Conservation (phyloP, 2,329 filamentous ascomycete genomes). For the Claviceps maximensis region DNA sequence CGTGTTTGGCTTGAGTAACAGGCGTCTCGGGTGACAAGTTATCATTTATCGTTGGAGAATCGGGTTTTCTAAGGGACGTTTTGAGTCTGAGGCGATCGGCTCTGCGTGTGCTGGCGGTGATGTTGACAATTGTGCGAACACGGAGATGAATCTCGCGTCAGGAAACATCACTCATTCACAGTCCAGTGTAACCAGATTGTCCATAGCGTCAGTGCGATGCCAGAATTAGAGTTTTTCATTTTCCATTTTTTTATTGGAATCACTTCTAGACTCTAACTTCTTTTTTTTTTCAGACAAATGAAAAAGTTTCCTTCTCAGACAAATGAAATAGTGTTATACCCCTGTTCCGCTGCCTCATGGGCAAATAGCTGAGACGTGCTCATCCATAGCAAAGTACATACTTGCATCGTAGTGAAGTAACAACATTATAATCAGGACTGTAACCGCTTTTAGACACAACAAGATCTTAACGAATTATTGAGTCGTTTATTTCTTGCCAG, state of each 20-base stretch:
- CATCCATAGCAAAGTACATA: slow-evolving; percentile 31
- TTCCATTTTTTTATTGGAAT: slow-evolving; percentile 13
- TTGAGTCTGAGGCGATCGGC: no score
- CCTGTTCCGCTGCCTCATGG: slow-evolving; percentile 27
- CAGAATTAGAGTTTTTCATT: neutral
- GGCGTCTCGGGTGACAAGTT: no score
- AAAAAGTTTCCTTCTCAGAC: slow-evolving; percentile 17
- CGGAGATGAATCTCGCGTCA: no score
- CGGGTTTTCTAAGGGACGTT: no score
- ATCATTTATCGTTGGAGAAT: no score
- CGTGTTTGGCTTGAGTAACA: no score
- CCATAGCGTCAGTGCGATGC: no score
- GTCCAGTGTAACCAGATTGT: no score
- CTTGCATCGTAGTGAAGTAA: slow-evolving; percentile 33
- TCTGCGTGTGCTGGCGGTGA: no score
- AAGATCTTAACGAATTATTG: slow-evolving; percentile 10
- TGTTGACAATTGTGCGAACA: no score
- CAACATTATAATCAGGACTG: slow-evolving; percentile 16
- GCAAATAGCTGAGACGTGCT: slow-evolving; percentile 22
- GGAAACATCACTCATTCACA: no score
- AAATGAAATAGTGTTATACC: slow-evolving; percentile 21
- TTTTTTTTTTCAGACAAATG: slow-evolving; percentile 21
- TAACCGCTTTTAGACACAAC: slow-evolving; percentile 13
- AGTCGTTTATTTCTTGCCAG: slow-evolving; percentile 55
- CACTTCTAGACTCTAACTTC: slow-evolving; percentile 35